Conservation (phyloP, 2,329 filamentous ascomycete genomes). For the Epichloe uncinata region DNA sequence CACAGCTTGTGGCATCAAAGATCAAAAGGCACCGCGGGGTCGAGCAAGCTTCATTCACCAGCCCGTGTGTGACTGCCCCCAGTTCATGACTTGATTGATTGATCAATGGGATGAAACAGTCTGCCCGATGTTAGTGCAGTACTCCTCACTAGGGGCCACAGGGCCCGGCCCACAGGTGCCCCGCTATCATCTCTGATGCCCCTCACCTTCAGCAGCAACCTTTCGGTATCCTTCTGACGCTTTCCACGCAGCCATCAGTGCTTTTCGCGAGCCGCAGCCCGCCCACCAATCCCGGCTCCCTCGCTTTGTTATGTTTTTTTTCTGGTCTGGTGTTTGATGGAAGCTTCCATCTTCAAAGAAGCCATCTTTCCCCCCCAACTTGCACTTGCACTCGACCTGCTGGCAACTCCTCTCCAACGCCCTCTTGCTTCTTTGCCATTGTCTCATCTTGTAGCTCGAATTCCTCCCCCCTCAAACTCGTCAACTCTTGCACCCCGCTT, state of each 20-base stretch:
- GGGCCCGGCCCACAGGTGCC: too few species aligned
- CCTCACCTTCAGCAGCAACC: neutral
- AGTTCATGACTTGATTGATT: too few species aligned
- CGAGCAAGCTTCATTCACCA: neutral
- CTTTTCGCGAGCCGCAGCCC: slow-evolving; percentile 1
- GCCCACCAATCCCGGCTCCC: slow-evolving; percentile 2
- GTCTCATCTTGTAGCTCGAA: neutral
- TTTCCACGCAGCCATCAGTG: slow-evolving; percentile 4
- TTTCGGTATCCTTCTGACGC: slow-evolving; percentile 8
- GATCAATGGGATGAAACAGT: too few species aligned
- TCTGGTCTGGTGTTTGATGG: neutral
- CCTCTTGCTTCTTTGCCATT: neutral
- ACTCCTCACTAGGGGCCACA: accelerated
- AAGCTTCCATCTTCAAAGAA: slow-evolving; percentile 4
- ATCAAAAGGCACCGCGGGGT: neutral
- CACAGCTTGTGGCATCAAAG: neutral
- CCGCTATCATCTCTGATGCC: neutral
- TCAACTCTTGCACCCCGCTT: neutral
- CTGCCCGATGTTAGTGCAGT: too few species aligned
- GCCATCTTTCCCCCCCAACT: neutral
- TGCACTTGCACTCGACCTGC: too few species aligned
- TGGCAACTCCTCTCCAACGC: neutral
- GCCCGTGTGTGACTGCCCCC: too few species aligned
- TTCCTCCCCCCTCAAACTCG: too few species aligned
- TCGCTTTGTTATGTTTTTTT: neutral